Conservation (phyloP, 2,329 filamentous ascomycete genomes). For the Calycina herbarum region DNA sequence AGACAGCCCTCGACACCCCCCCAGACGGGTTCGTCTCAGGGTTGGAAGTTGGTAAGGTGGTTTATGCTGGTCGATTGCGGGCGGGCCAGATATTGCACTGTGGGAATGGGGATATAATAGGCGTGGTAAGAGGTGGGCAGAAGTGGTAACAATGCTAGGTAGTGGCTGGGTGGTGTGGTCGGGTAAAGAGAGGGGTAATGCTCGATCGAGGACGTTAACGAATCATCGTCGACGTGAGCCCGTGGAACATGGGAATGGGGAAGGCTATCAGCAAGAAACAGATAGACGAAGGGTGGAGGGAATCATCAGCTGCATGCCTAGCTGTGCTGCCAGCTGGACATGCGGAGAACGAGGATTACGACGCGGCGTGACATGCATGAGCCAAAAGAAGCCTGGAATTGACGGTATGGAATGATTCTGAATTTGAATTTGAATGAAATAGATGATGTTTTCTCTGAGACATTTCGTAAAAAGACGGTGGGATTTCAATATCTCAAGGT, state of each 20-base stretch:
- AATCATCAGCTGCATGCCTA: slow-evolving; percentile 1
- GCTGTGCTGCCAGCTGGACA: slow-evolving; percentile 2
- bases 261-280: background rate
- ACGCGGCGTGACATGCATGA: background rate
- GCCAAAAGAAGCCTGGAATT: background rate
- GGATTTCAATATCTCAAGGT: background rate
- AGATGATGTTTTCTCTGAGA: background rate
- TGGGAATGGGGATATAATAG: background rate
- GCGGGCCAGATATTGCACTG: background rate
- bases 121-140: slow-evolving; percentile 1
- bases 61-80: background rate
- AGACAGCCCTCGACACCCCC: slow-evolving; percentile 6
- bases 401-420: background rate
- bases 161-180: slow-evolving; percentile 6
- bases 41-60: slow-evolving; percentile 14
- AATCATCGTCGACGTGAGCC: background rate
- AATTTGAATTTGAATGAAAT: background rate
- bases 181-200: background rate
- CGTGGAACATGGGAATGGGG: background rate
- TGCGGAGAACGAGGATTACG: slow-evolving; percentile 4
- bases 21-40: background rate
- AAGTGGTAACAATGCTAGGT: background rate
- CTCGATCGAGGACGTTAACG: background rate
- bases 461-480: background rate
- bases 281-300: background rate